Conservation (phyloP, 2,329 filamentous ascomycete genomes). For the Cladorrhinum sp. region DNA sequence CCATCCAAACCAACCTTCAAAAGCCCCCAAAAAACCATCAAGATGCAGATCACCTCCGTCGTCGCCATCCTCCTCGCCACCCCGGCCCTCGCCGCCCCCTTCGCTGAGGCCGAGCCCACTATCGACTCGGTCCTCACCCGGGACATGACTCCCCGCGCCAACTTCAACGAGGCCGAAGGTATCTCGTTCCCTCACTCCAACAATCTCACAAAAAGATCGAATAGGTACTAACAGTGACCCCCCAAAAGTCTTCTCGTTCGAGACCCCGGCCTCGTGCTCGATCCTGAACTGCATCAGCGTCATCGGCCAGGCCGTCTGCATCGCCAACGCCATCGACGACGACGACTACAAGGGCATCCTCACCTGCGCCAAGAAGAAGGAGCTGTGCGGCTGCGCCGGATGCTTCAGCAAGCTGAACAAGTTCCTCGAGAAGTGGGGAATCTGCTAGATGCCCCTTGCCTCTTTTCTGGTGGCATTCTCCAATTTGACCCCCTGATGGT, state of each 20-base stretch:
- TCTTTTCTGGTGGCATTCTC: background rate
- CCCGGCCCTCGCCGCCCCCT: slow-evolving; percentile 12
- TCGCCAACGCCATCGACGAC: slow-evolving; percentile 18
- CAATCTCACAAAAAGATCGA: background rate
- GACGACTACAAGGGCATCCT: slow-evolving; percentile 17
- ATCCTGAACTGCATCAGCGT: slow-evolving; percentile 22
- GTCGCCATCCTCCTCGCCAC: slow-evolving; percentile 4
- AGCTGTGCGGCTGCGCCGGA: slow-evolving; percentile 22
- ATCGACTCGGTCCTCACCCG: background rate
- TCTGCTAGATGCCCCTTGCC: slow-evolving; percentile 19
- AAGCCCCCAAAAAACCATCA: slow-evolving; percentile 1
- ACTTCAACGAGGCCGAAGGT: slow-evolving; percentile 22
- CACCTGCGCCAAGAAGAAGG: slow-evolving; percentile 21
- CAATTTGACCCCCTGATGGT: too few species aligned
- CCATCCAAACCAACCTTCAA: background rate
- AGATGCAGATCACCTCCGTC: slow-evolving; percentile 14
- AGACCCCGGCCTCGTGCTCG: slow-evolving; percentile 15
- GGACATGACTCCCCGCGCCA: slow-evolving; percentile 16
- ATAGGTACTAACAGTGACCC: background rate
- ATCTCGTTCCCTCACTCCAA: background rate
- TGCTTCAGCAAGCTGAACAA: slow-evolving; percentile 18
- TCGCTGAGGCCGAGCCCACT: slow-evolving; percentile 2
- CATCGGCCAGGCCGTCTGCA: slow-evolving; percentile 20
- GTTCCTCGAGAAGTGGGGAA: slow-evolving; percentile 19
- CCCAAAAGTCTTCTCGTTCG: slow-evolving; percentile 20